Base-by-base conservation (phyloP, 495 filamentous ascomycete genomes). In the Podospora didyma region DNA sequence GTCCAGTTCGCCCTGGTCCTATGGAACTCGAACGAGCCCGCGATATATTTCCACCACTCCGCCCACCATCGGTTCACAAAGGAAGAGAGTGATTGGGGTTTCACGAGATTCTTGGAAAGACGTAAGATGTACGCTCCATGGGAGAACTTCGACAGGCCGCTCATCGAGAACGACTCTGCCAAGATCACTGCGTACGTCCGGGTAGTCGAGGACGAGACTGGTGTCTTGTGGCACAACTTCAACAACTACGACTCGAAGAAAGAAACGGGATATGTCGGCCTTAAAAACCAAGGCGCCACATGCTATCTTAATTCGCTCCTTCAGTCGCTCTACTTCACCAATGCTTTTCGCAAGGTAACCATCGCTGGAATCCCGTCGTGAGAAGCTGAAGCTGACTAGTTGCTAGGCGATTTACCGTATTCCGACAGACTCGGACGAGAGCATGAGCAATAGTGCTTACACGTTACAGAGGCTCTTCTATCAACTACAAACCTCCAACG, bases 211-310 rank as follows among this genome's bases (percentile, higher is more conserved):
- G 94, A 99, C 69, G 94, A 96, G 28, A 99, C 94, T 2, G 94
- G 94, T 51, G 94, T 99, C n/a, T 72, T 99, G 58, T 99, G 94
- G 94, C 94, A 99, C 72, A 97, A 90, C 73, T 97, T 99, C 74
- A 82, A 88, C 62, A 95, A 97, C 75, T 98, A 98, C 64, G 94
- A 99, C 65, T 97, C 95, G 17, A 99, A 97, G 75, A 96, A 93
- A 68, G 92, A 96, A 75, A 99, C 94, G 12, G 94, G 92, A 44
- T 96, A 90, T 80, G 94, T 99, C 42, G 94, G 94, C 22, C 77
- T 99, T 42, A 94, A 92, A 67, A 99, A 99, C 64, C 94, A 99
- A 71, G 94, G 94, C 56, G 94, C 94, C 20, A 99, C 94, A 7
- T 99, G 94, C 75, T 99, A 99, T 68, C 79, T 99, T 20, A 99